Percentiles rank a stretch among this genome's conserved stretches.
Evolutionary conservation across 768 basidiomycete species (phyloP).

Genomic region (Trametes cingulata): DNA sequence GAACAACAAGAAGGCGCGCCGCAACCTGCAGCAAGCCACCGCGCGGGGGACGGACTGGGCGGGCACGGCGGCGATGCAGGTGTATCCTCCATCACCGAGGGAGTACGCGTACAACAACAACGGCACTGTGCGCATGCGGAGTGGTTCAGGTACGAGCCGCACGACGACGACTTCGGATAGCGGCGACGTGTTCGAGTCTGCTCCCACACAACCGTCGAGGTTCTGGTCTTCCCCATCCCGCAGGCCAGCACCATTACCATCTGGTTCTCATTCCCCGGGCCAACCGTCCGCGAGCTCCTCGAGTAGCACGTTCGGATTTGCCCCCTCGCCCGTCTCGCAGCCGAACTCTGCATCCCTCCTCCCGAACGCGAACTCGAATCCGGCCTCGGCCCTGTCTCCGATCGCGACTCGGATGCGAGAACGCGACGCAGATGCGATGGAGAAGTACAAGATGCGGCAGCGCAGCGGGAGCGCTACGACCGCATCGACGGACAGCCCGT

Average conservation of each 20-base stretch:
- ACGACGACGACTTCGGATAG: slow-evolving; percentile 77
- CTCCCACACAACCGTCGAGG: slow-evolving; percentile 45
- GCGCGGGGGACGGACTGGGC: slow-evolving; percentile 66
- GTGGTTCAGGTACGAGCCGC: slow-evolving; percentile 79
- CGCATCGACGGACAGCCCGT: slow-evolving; percentile 70
- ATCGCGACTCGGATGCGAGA: slow-evolving; percentile 80
- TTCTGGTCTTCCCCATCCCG: slow-evolving; percentile 35
- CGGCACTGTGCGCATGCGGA: slow-evolving; percentile 61
- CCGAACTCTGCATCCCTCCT: slow-evolving; percentile 31
- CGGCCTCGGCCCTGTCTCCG: slow-evolving; percentile 64
- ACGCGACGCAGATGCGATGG: slow-evolving; percentile 84
- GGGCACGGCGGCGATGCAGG: slow-evolving; percentile 26
- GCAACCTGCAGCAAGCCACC: slow-evolving; percentile 72
- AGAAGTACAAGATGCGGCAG: slow-evolving; percentile 80
- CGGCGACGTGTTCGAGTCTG: slow-evolving; percentile 56
- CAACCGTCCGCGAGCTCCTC: slow-evolving; percentile 46
- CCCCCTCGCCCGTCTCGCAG: slow-evolving; percentile 39
- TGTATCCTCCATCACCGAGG: slow-evolving; percentile 47
- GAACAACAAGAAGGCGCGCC: slow-evolving; percentile 73
- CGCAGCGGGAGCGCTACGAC: slow-evolving; percentile 79
- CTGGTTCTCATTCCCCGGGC: slow-evolving; percentile 62
- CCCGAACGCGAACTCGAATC: slow-evolving; percentile 32
- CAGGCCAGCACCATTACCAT: slow-evolving; percentile 35
- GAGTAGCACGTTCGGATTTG: slow-evolving; percentile 41
- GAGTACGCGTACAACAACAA: slow-evolving; percentile 27